Conservation (phyloP, 176 grass and related monocot species). For the Calamus simplicifolius region DNA sequence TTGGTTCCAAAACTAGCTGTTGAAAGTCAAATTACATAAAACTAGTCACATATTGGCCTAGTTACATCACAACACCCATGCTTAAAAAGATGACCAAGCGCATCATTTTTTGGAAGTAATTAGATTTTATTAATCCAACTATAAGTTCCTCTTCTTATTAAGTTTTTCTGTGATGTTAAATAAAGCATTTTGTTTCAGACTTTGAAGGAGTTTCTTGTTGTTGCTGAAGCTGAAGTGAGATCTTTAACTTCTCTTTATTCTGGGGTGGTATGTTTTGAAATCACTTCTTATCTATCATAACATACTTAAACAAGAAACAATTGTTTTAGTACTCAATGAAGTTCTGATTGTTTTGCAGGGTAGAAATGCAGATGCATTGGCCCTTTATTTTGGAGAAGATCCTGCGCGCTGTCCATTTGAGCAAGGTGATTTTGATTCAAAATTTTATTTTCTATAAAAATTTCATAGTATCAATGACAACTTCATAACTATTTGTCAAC, state of each 20-base stretch:
- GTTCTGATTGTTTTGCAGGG: slow-evolving; percentile 42
- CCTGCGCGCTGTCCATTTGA: slow-evolving; percentile 77
- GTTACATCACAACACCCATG: too few species aligned
- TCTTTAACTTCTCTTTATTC: slow-evolving; percentile 74
- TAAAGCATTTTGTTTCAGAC: slow-evolving; percentile 40
- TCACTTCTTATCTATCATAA: neutral
- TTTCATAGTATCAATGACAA: too few species aligned
- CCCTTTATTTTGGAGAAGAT: slow-evolving; percentile 96
- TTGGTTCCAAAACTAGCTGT: too few species aligned
- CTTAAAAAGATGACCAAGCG: too few species aligned
- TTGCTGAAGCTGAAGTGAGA: slow-evolving; percentile 83
- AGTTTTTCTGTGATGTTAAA: neutral
- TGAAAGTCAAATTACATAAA: too few species aligned
- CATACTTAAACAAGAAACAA: neutral
- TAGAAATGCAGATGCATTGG: slow-evolving; percentile 74
- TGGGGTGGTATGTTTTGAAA: slow-evolving; percentile 50
- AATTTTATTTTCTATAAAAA: slow-evolving; percentile 6
- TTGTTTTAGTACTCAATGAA: slow-evolving; percentile 9
- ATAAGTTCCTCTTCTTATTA: too few species aligned
- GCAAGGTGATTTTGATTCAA: slow-evolving; percentile 45
- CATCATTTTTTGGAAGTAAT: too few species aligned
- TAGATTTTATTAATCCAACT: too few species aligned
- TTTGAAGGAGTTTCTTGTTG: slow-evolving; percentile 73
- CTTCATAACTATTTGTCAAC: too few species aligned
- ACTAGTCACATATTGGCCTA: too few species aligned